Evolutionary conservation across 2,329 filamentous ascomycete species (phyloP).

Genomic region (Kalaharituber pfeilii): DNA sequence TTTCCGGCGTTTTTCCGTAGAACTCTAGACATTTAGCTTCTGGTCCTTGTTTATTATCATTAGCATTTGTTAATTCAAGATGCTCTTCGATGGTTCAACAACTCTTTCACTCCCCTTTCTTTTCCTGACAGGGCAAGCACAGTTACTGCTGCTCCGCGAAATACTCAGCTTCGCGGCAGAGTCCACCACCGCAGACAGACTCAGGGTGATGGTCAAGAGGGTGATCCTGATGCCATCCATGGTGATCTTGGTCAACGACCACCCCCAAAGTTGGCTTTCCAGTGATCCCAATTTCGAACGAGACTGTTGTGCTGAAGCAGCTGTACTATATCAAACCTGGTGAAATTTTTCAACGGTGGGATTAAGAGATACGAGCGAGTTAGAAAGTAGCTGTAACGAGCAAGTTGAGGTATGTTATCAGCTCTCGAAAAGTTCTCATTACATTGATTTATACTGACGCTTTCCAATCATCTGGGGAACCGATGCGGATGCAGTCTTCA

Average conservation of each 20-base stretch:
- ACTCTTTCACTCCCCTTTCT: no score
- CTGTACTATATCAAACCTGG: constrained; percentile 12
- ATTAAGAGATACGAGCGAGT: constrained; percentile 2
- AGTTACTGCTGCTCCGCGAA: neutral
- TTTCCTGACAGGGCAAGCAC: neutral
- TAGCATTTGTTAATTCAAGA: neutral
- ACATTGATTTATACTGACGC: neutral
- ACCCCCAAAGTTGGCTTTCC: constrained; percentile 7
- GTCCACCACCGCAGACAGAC: constrained; percentile 2
- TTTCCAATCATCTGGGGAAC: constrained; percentile 5
- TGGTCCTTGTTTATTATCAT: neutral
- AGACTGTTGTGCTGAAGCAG: constrained; percentile 10
- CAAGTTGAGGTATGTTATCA: constrained; percentile 8
- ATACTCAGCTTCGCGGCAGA: neutral
- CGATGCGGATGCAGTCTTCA: constrained; percentile 20
- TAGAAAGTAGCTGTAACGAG: constrained; percentile 12
- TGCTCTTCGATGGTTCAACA: neutral
- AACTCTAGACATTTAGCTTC: no score
- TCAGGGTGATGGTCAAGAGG: constrained; percentile 9
- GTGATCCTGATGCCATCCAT: constrained; percentile 3
- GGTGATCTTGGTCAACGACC: constrained; percentile 9
- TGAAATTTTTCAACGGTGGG: constrained; percentile 9
- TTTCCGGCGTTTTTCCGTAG: no score
- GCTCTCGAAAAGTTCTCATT: neutral
- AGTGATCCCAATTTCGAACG: constrained; percentile 9